These are phyloP conservation scores for Phytophthora pisi DNA, from an alignment of 352 stramenopile species.

Conservation along the genomic window DNA sequence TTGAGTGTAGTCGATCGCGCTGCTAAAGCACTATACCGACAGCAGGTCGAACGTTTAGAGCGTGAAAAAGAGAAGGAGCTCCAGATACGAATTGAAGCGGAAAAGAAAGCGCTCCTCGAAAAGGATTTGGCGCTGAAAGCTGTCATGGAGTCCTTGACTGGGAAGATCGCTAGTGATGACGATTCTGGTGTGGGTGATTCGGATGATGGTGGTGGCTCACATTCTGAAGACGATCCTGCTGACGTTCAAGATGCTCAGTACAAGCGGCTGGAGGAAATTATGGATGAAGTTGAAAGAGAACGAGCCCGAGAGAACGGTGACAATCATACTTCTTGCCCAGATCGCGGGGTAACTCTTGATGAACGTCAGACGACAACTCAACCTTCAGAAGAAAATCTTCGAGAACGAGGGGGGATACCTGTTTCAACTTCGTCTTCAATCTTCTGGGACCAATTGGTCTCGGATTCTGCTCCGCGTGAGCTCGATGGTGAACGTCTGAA, in stretches of 20 bases:
- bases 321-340: not conserved
- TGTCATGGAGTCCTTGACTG: constrained; percentile 39
- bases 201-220: constrained; percentile 5
- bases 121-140: constrained; percentile 34
- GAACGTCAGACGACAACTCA: not conserved
- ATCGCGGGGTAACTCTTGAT: not conserved
- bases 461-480: constrained; percentile 5
- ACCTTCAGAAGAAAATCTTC: not conserved
- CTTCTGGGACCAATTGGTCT: constrained; percentile 42
- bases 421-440: constrained; percentile 23
- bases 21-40: constrained; percentile 52
- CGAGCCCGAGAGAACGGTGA: constrained; percentile 18
- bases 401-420: not conserved
- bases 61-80: constrained; percentile 26
- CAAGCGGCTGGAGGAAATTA: constrained; percentile 54
- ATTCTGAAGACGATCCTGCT: constrained; percentile 3
- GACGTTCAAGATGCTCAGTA: constrained; percentile 14
- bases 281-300: constrained; percentile 49
- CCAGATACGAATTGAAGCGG: constrained; percentile 24
- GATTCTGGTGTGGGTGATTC: not conserved
- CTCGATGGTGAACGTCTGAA: not conserved
- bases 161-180: constrained; percentile 2
- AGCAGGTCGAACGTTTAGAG: constrained; percentile 42
- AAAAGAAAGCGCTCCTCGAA: constrained; percentile 25
- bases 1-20: constrained; percentile 69